phyloP scores from a whole-genome alignment of 345 rosid genomes.

The Eucalyptus erythrocorys region DNA sequence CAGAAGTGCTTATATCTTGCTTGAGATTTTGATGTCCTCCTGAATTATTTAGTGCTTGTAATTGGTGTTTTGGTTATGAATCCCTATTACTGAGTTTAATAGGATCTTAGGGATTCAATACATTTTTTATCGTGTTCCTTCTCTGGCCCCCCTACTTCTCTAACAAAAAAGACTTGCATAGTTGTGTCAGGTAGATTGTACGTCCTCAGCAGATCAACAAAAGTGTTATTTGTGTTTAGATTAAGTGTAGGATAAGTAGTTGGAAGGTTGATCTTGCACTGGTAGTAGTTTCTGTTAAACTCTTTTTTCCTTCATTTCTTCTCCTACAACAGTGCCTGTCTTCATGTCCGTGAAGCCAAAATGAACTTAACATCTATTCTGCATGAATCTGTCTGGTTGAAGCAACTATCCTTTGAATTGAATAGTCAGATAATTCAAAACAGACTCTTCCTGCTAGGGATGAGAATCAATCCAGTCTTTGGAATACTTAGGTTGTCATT shows the following conservation, averaged over 20 bases:
- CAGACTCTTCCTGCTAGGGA: background rate
- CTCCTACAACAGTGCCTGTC: background rate
- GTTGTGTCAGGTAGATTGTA: background rate
- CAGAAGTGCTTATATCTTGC: background rate
- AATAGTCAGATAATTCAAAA: background rate
- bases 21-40: background rate
- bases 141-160: background rate
- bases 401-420: background rate
- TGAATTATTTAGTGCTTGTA: background rate
- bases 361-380: background rate
- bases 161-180: background rate
- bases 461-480: background rate
- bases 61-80: background rate
- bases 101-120: background rate
- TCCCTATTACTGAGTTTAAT: background rate
- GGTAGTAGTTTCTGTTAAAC: background rate
- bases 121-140: background rate
- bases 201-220: background rate
- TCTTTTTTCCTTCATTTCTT: background rate
- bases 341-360: background rate
- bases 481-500: background rate
- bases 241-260: background rate
- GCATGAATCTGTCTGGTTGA: background rate
- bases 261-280: background rate
- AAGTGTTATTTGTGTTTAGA: background rate